Evolutionary conservation across 805 yeast genomes (phyloP), one percentile per base, ranked within the genome.

Genomic region (Soucietia sequanensis): DNA sequence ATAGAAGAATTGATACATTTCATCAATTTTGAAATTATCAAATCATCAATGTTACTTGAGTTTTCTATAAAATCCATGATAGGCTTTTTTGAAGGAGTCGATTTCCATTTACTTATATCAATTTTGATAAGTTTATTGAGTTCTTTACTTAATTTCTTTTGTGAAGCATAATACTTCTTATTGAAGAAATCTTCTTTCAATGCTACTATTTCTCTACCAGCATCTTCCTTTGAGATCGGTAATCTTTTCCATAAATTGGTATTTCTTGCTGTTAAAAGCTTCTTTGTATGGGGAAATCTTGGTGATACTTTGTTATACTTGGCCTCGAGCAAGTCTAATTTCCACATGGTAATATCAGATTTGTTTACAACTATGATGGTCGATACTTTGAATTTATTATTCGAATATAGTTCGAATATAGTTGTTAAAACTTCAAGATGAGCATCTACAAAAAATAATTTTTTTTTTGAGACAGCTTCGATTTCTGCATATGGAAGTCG

Each of bases 281-380:
- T 65, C 42, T 62, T 71, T 3, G 84, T 78, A 31, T 68, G 65
- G 1, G 68, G 60, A 48, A 64, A 77, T 38, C 84, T 59, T 1
- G 81, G 74, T 13, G 57, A 48, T 17, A 60, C 46, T 5, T 60
- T 50, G 20, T 66, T 50, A 56, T 63, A 76, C 47, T 72, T 70
- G 24, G 67, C 63, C 45, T 80, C 84, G 23, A 80, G 56, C 17
- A 78, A 52, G 47, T 80, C 86, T 29, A 80, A 56, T 45, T 71
- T 72, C 77, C 81, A 76, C 28, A 70, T 42, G 23, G 57, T 54
- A 39, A 69, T 72, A 34, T 68, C 68, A n/a, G n/a, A n/a, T n/a
- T n/a, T n/a, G 44, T 63, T 65, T 36, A 50, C 54, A 39, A 47
- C 42, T 37, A 35, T 36, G 12, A 6, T 28, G 37, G 30, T 10